A percentile compares a stretch with the other conserved stretches of the same genome.
Evolutionary conservation across 1,284 basidiomycete species (phyloP).

Genomic region (Leccinum pachyderme): DNA sequence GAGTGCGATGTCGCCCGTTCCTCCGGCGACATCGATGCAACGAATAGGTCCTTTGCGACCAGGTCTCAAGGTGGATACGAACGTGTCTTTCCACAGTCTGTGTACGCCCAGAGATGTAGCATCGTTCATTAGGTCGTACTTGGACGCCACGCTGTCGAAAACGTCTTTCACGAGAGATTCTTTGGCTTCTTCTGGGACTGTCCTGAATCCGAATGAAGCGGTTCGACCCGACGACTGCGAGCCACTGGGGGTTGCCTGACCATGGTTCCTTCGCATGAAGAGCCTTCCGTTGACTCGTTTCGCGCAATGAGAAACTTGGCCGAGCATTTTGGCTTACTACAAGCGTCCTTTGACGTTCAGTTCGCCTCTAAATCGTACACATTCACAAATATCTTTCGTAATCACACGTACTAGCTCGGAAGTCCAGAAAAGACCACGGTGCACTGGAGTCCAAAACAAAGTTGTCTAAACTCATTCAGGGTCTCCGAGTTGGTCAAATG

Average conservation of each 20-base stretch:
- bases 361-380: no score
- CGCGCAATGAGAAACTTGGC: constrained; percentile 14
- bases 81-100: constrained; percentile 95
- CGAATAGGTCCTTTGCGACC: constrained; percentile 67
- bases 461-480: no score
- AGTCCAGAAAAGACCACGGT: no score
- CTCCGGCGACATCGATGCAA: constrained; percentile 96
- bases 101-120: constrained; percentile 97
- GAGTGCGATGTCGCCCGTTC: constrained; percentile 97
- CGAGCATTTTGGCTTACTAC: constrained; percentile 18
- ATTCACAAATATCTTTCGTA: no score
- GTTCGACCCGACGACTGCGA: constrained; percentile 40
- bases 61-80: constrained; percentile 80
- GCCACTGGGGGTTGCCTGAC: constrained; percentile 5
- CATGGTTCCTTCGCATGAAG: constrained; percentile 23
- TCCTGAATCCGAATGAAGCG: constrained; percentile 92
- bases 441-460: no score
- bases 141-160: constrained; percentile 94
- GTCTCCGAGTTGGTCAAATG: no score
- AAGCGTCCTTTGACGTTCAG: no score
- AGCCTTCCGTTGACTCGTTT: constrained; percentile 15
- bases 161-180: constrained; percentile 84
- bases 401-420: no score
- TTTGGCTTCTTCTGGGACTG: constrained; percentile 77
- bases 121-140: constrained; percentile 99